Conservation (phyloP, 2,329 filamentous ascomycete genomes). For the Xylogone sp. region DNA sequence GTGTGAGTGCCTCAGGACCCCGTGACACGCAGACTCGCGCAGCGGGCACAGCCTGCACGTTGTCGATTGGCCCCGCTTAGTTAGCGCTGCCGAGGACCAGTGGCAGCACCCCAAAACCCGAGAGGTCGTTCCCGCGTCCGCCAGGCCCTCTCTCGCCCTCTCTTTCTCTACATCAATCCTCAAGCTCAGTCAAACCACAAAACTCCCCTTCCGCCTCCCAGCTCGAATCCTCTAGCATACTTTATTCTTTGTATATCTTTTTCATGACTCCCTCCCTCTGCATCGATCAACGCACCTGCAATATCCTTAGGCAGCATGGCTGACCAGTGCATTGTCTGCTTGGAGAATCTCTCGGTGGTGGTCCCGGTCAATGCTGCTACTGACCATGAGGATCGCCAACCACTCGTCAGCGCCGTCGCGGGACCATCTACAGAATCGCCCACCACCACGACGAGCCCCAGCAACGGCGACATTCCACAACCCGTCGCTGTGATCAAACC, state of each 20-base stretch:
- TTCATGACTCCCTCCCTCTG: slow-evolving; percentile 24
- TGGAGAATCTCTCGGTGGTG: slow-evolving; percentile 49
- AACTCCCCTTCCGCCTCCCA: background rate
- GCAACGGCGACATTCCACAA: slow-evolving; percentile 14
- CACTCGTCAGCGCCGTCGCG: slow-evolving; percentile 15
- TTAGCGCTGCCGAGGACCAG: background rate
- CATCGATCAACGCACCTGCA: slow-evolving; percentile 12
- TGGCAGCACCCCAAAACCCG: background rate
- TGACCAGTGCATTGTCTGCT: slow-evolving; percentile 69
- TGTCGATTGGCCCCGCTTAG: background rate
- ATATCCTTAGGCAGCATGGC: slow-evolving; percentile 31
- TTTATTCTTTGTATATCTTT: background rate
- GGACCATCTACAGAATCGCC: slow-evolving; percentile 13
- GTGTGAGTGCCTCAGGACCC: background rate
- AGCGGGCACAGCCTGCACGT: background rate
- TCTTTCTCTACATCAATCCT: background rate
- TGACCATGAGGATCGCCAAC: slow-evolving; percentile 15
- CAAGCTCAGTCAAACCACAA: background rate
- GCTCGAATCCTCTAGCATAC: background rate
- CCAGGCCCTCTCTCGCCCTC: slow-evolving; percentile 3
- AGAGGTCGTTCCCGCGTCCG: background rate
- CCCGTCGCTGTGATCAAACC: slow-evolving; percentile 59
- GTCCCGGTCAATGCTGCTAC: slow-evolving; percentile 6
- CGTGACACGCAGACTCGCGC: background rate
- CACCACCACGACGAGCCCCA: slow-evolving; percentile 18